Conservation (phyloP, 257 asterid genomes). For the Solanum tacnaense region DNA sequence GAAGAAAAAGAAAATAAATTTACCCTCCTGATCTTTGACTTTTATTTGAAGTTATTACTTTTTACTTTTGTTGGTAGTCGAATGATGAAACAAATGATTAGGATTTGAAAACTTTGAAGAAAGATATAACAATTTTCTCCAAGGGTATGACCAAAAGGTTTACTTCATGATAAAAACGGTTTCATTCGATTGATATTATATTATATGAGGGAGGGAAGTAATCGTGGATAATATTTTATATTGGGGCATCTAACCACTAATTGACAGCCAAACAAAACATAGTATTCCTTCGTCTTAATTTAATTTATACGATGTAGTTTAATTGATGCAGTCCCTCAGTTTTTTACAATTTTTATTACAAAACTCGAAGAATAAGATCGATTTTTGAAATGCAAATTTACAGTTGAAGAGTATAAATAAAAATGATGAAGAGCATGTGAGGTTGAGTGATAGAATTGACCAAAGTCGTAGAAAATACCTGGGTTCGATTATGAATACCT, state of each 20-base stretch:
- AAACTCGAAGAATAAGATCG: too few relatives aligned
- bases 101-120: background rate
- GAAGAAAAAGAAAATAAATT: too few relatives aligned
- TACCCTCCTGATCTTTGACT: background rate
- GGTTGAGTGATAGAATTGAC: too few relatives aligned
- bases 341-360: too few relatives aligned
- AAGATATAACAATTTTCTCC: background rate
- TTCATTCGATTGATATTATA: background rate
- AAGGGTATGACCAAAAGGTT: background rate
- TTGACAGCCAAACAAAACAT: background rate
- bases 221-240: background rate
- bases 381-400: too few relatives aligned
- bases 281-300: rapidly evolving
- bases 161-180: background rate
- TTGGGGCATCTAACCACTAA: background rate
- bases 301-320: too few relatives aligned
- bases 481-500: too few relatives aligned
- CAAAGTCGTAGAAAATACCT: too few relatives aligned
- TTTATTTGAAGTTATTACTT: background rate
- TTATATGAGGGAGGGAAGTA: background rate
- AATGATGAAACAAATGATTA: background rate
- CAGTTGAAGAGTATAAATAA: too few relatives aligned
- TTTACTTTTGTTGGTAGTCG: background rate
- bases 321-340: too few relatives aligned
- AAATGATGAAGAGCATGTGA: too few relatives aligned